Percentiles rank a stretch among this genome's conserved stretches.
Conservation (phyloP, 2,329 filamentous ascomycete genomes). For the Diplodia intermedia region DNA sequence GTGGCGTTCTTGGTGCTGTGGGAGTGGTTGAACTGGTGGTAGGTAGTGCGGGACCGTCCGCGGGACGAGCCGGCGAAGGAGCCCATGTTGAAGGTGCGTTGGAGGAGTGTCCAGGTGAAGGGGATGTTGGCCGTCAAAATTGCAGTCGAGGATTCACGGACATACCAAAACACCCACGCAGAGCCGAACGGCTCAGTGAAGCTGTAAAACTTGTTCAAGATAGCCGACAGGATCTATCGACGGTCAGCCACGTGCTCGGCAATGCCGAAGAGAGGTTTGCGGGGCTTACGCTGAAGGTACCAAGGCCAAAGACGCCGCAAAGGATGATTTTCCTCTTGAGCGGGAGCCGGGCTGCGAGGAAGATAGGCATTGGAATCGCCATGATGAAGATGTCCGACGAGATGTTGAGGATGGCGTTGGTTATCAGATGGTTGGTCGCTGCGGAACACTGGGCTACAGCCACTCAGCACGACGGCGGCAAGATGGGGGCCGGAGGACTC, state of each 20-base stretch:
- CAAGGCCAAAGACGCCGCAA: conserved; percentile 63
- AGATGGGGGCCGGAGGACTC: neutral
- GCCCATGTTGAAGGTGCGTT: conserved; percentile 52
- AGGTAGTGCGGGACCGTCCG: conserved; percentile 20
- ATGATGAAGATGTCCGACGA: conserved; percentile 56
- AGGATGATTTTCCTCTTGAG: conserved; percentile 61
- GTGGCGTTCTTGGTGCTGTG: conserved; percentile 9
- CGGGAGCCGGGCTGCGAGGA: conserved; percentile 53
- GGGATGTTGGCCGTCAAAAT: conserved; percentile 68
- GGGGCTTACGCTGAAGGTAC: conserved; percentile 40
- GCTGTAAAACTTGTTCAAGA: conserved; percentile 68
- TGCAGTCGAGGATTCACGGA: conserved; percentile 65
- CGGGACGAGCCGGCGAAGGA: conserved; percentile 38
- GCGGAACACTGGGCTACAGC: conserved; percentile 51
- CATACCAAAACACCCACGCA: conserved; percentile 65
- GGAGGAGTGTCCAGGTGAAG: conserved; percentile 64
- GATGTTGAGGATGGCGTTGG: conserved; percentile 54
- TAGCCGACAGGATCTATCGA: conserved; percentile 45
- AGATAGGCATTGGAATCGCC: conserved; percentile 55
- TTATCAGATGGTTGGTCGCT: conserved; percentile 51
- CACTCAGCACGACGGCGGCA: conserved; percentile 13
- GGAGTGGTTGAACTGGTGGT: conserved; percentile 23
- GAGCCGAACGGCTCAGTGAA: conserved; percentile 63
- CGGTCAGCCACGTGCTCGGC: neutral
- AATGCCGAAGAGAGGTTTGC: neutral